phyloP scores from a whole-genome alignment of 805 yeast species.

The Teunomyces panamensis region DNA sequence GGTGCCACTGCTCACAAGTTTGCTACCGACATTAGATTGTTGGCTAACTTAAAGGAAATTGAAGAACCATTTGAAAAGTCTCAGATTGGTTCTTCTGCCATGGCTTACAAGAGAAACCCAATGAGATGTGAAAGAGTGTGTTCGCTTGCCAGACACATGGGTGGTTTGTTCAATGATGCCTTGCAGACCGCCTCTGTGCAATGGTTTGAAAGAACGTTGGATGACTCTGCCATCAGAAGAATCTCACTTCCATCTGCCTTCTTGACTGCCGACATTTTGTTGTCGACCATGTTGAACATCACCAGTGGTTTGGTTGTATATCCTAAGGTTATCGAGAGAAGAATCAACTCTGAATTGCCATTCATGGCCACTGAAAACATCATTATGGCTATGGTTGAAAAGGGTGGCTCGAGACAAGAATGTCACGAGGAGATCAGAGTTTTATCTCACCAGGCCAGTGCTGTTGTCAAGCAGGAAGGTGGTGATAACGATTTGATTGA shows the following conservation, averaged over 20 bases:
- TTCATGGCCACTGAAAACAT: constrained; percentile 99
- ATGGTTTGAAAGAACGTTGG: constrained; percentile 99
- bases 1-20: constrained; percentile 97
- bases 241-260: constrained; percentile 95
- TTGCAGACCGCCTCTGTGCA: constrained; percentile 97
- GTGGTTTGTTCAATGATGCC: constrained; percentile 87
- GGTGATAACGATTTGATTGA: constrained; percentile 97
- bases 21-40: constrained; percentile 93
- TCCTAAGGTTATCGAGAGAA: constrained; percentile 97
- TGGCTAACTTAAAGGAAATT: constrained; percentile 94
- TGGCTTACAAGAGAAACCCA: constrained; percentile 99
- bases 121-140: constrained; percentile 99
- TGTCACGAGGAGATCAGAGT: constrained; percentile 98
- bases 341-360: constrained; percentile 91
- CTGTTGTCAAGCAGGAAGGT: constrained; percentile 96
- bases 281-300: constrained; percentile 86
- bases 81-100: constrained; percentile 97
- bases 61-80: constrained; percentile 98
- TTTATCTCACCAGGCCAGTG: constrained; percentile 94
- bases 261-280: constrained; percentile 89
- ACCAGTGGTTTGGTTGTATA: constrained; percentile 95
- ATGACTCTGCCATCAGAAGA: constrained; percentile 97
- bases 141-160: constrained; percentile 95
- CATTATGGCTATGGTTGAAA: constrained; percentile 99
- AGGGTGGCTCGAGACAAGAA: constrained; percentile 96